Conservation (phyloP, 2,329 filamentous ascomycete genomes). For the Cladosporium sp. region DNA sequence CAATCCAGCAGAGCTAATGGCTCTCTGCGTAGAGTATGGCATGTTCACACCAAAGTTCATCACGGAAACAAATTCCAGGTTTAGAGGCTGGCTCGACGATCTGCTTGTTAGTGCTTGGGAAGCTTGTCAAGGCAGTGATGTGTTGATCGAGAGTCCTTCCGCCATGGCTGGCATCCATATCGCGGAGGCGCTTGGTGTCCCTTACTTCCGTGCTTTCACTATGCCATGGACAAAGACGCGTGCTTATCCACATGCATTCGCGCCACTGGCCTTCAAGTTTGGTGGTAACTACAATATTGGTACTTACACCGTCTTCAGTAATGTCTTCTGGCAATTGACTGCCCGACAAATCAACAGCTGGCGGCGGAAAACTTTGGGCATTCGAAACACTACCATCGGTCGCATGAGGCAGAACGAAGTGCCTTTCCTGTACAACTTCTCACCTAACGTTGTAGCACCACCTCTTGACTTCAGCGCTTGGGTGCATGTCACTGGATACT, state of each 20-base stretch:
- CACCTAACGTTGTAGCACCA: conserved; percentile 85
- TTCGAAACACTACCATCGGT: conserved; percentile 77
- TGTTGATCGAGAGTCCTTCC: conserved; percentile 91
- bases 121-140: conserved; percentile 80
- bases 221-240: conserved; percentile 98
- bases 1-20: conserved; percentile 91
- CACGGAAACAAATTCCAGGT: conserved; percentile 78
- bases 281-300: conserved; percentile 93
- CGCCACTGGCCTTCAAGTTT: conserved; percentile 88
- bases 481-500: conserved; percentile 96
- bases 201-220: conserved; percentile 95
- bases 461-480: conserved; percentile 95
- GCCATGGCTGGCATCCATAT: conserved; percentile 98
- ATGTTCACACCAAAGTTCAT: conserved; percentile 95
- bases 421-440: conserved; percentile 98
- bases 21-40: conserved; percentile 91
- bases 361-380: conserved; percentile 73
- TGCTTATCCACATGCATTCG: conserved; percentile 94
- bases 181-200: conserved; percentile 84
- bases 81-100: conserved; percentile 92
- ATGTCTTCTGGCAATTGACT: conserved; percentile 92
- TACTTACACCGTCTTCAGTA: conserved; percentile 94
- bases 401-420: conserved; percentile 96
- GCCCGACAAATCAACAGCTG: conserved; percentile 88
- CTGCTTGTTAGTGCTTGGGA: conserved; percentile 75